Percentiles rank a stretch among this genome's conserved stretches.
Conservation (phyloP, 352 stramenopile species). For the Ophiocytium majus region DNA sequence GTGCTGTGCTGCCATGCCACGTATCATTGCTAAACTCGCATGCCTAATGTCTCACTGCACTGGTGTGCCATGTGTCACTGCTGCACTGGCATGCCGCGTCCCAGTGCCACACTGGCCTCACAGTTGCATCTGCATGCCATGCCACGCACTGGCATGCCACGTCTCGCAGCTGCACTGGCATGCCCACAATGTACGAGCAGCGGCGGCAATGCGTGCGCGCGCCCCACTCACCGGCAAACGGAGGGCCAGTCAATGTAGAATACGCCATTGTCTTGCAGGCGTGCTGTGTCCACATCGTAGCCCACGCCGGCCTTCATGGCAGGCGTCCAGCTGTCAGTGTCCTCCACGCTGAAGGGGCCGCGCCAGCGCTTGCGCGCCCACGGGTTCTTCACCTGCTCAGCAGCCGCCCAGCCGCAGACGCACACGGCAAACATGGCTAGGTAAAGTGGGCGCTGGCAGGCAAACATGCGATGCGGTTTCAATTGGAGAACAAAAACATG, state of each 20-base stretch:
- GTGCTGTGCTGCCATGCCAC: no score
- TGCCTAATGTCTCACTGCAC: no score
- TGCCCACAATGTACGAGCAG: no score
- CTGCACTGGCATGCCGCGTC: no score
- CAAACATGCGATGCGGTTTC: background rate
- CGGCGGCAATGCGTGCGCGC: no score
- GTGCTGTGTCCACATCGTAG: slow-evolving; percentile 54
- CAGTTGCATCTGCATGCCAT: no score
- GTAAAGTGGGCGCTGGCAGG: background rate
- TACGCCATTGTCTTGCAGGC: slow-evolving; percentile 70
- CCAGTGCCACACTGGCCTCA: no score
- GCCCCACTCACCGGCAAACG: slow-evolving; percentile 34
- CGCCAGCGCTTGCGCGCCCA: slow-evolving; percentile 54
- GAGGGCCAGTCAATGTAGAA: slow-evolving; percentile 79
- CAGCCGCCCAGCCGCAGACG: no score
- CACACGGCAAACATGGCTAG: slow-evolving; percentile 62
- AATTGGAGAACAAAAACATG: slow-evolving; percentile 60
- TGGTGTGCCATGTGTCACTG: no score
- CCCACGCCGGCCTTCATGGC: slow-evolving; percentile 43
- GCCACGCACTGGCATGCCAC: no score
- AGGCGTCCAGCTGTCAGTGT: slow-evolving; percentile 55
- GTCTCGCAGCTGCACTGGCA: no score
- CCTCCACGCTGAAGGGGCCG: slow-evolving; percentile 55
- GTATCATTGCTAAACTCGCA: no score
- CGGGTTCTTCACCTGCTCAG: slow-evolving; percentile 43